Conservation (phyloP, 1,284 basidiomycete genomes). For the Vanrija sp. region DNA sequence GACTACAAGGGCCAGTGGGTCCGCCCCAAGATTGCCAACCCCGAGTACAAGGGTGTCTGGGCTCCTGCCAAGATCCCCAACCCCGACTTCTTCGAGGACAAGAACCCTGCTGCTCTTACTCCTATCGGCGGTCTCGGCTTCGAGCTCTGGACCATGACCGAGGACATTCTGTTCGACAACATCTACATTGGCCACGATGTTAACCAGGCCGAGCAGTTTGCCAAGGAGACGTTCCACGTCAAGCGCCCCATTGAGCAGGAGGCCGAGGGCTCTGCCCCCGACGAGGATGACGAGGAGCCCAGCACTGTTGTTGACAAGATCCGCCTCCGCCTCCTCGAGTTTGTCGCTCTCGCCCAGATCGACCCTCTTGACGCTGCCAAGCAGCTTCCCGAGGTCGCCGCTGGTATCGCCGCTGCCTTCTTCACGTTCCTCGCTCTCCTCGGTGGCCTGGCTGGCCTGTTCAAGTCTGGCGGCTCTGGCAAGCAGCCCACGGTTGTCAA, state of each 20-base stretch:
- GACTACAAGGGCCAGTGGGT: slow-evolving; percentile 95
- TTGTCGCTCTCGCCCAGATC: slow-evolving; percentile 39
- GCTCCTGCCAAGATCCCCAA: slow-evolving; percentile 86
- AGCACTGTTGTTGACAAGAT: slow-evolving; percentile 37
- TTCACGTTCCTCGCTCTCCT: slow-evolving; percentile 80
- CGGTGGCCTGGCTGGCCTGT: slow-evolving; percentile 69
- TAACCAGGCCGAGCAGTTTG: slow-evolving; percentile 73
- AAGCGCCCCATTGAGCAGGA: slow-evolving; percentile 58
- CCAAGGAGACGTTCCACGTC: slow-evolving; percentile 75
- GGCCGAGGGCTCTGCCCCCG: slow-evolving; percentile 55
- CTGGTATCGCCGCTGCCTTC: slow-evolving; percentile 64
- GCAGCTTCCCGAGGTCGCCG: slow-evolving; percentile 77
- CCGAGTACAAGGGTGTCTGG: slow-evolving; percentile 96
- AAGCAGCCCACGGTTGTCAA: slow-evolving; percentile 32
- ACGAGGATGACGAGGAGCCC: slow-evolving; percentile 39
- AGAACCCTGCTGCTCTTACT: slow-evolving; percentile 75
- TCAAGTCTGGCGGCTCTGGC: slow-evolving; percentile 54
- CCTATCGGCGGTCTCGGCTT: slow-evolving; percentile 92
- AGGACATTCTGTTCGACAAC: slow-evolving; percentile 89
- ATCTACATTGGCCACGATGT: slow-evolving; percentile 86
- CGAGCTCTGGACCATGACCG: slow-evolving; percentile 98
- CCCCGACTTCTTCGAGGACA: slow-evolving; percentile 88
- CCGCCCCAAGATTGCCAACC: slow-evolving; percentile 90
- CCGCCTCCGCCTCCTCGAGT: slow-evolving; percentile 44
- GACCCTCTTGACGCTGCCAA: slow-evolving; percentile 62